Conservation (phyloP, 768 basidiomycete genomes). For the Calocybe cyanea region DNA sequence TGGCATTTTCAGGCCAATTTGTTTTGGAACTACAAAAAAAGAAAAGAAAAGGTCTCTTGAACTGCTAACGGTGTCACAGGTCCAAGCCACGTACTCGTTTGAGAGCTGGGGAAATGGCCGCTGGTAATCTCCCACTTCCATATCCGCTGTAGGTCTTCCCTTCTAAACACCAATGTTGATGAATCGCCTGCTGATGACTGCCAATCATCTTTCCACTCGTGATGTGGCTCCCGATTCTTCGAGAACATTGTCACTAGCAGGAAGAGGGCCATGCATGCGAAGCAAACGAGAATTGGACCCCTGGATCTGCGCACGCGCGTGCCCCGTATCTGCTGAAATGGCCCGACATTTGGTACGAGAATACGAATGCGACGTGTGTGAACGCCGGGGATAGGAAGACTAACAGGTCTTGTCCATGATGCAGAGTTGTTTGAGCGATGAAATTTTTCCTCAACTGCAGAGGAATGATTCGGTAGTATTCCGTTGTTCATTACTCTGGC, state of each 20-base stretch:
- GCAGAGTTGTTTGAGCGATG: constrained; percentile 25
- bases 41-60: constrained; percentile 4
- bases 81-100: constrained; percentile 48
- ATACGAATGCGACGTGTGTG: constrained; percentile 55
- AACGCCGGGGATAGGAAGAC: constrained; percentile 56
- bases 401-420: constrained; percentile 52
- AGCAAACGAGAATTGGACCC: constrained; percentile 49
- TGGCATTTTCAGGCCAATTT: constrained; percentile 52
- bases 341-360: constrained; percentile 49
- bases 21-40: constrained; percentile 49
- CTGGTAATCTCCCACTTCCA: constrained; percentile 93
- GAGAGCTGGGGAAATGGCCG: constrained; percentile 81
- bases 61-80: neutral
- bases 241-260: constrained; percentile 45
- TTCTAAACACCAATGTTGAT: constrained; percentile 66
- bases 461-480: constrained; percentile 40
- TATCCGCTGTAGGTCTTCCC: constrained; percentile 74
- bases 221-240: constrained; percentile 35
- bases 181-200: constrained; percentile 35
- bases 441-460: constrained; percentile 39
- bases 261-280: constrained; percentile 48
- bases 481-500: constrained; percentile 24
- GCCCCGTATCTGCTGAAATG: constrained; percentile 40
- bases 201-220: constrained; percentile 43
- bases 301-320: constrained; percentile 49